Percentiles rank a stretch among this genome's conserved stretches.
Conservation (phyloP, 768 basidiomycete species). For the Lactarius trivialis region DNA sequence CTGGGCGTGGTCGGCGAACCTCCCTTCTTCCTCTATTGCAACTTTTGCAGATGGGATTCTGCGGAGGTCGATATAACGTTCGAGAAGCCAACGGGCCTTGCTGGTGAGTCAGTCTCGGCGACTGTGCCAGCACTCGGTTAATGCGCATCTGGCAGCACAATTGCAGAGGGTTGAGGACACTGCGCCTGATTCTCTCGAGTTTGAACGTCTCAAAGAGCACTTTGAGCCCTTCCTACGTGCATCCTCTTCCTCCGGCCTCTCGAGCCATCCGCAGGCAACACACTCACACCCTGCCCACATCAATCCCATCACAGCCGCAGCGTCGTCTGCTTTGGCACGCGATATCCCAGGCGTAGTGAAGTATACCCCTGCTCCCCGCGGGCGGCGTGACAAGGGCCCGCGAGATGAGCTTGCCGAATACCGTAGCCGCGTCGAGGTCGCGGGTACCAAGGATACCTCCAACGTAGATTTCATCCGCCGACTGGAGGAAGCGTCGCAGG, state of each 20-base stretch:
- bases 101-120: slow-evolving; percentile 46
- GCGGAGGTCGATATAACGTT: slow-evolving; percentile 86
- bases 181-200: slow-evolving; percentile 78
- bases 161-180: slow-evolving; percentile 87
- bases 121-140: background rate
- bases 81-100: slow-evolving; percentile 94
- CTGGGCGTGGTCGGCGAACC: slow-evolving; percentile 67
- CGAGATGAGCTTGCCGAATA: slow-evolving; percentile 78
- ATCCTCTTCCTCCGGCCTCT: slow-evolving; percentile 65
- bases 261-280: slow-evolving; percentile 41
- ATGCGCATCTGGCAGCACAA: slow-evolving; percentile 51
- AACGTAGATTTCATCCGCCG: slow-evolving; percentile 67
- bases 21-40: slow-evolving; percentile 88
- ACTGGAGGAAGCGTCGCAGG: slow-evolving; percentile 53
- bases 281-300: slow-evolving; percentile 67
- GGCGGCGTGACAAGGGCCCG: slow-evolving; percentile 52
- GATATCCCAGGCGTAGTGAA: slow-evolving; percentile 80
- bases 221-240: slow-evolving; percentile 92
- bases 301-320: slow-evolving; percentile 78
- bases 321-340: slow-evolving; percentile 82
- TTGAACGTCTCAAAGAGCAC: slow-evolving; percentile 93
- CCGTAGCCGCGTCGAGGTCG: slow-evolving; percentile 61
- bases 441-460: slow-evolving; percentile 47
- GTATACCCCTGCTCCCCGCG: slow-evolving; percentile 56
- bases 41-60: slow-evolving; percentile 93